These are phyloP conservation scores for Diaporthe sp. DNA, from an alignment of 2,329 filamentous ascomycete species.

Conservation along the genomic window DNA sequence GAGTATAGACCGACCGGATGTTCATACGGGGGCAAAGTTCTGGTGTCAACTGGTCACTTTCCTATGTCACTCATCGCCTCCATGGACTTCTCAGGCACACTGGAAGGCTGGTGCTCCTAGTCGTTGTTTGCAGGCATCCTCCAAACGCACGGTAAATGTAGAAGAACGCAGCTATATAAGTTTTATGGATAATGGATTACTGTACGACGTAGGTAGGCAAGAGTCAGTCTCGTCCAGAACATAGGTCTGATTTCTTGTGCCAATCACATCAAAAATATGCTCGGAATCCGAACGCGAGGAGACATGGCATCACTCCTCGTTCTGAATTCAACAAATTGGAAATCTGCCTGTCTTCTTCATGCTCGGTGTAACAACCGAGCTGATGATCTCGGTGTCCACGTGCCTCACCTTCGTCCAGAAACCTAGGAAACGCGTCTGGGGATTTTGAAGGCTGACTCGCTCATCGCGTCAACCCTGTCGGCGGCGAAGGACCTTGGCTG, in stretches of 20 bases:
- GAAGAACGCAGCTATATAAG: background rate
- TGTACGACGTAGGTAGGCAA: background rate
- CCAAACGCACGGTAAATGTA: background rate
- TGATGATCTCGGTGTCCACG: background rate
- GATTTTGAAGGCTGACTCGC: conserved; percentile 11
- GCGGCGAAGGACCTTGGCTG: background rate
- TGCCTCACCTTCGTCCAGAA: background rate
- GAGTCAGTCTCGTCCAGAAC: background rate
- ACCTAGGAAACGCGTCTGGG: conserved; percentile 3
- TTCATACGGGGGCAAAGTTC: background rate
- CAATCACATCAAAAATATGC: background rate
- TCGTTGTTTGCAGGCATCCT: background rate
- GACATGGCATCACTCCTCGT: background rate
- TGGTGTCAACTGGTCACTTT: background rate
- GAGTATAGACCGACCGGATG: background rate
- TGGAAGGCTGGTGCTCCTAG: background rate
- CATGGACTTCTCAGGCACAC: background rate
- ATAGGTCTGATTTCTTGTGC: background rate
- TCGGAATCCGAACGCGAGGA: too few relatives aligned
- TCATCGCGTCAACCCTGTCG: background rate
- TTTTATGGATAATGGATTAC: fast-evolving
- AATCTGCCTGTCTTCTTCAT: background rate
- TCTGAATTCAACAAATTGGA: background rate
- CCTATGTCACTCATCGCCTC: background rate
- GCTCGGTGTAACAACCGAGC: conserved; percentile 1